Base-by-base conservation (phyloP, 2,329 filamentous ascomycete species). In the Curvularia spicifera region DNA sequence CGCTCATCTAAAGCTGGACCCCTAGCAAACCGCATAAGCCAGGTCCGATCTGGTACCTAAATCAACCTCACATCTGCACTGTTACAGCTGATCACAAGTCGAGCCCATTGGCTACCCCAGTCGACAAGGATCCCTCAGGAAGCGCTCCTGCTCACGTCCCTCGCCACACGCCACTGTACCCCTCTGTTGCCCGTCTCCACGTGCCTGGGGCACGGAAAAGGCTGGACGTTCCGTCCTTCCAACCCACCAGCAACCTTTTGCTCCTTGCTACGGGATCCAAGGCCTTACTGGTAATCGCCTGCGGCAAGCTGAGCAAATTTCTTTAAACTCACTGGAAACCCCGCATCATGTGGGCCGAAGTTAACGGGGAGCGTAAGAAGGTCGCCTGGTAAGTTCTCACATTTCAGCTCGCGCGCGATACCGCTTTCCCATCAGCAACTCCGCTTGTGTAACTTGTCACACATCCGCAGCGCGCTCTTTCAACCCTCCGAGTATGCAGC, bases 331-430 rank as follows among this genome's bases (percentile, higher is more conserved):
- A 48, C 49, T 54, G 63, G 65, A 44, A 18, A 1, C 81, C 73
- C 55, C 59, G 63, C 66, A 69, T 57, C 59, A 90, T 90, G 88
- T 81, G 88, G 72, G 71, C 76, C 54, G 70, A 73, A 48, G 87
- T 91, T 66, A 85, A 90, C 70, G 88, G 88, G 61, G 82, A 87
- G 75, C 89, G 89, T 78, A 89, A 87, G 75, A 91, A 91, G 81
- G 89, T 91, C 83, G 88, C 88, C 73, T 91, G 88, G 88, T 91
- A 84, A 70, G 87, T 71, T 47, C 18, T 53, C 35, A 37, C 22
- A 24, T 26, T 28, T 48, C 22, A 26, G 50, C 18, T 22, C 47
- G 22, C 31, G 29, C 44, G 20, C 35, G 24, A 22, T 43, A 56
- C 9, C 15, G 33, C 7, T n/a, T 26, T 29, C 22, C 33, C 46